Conservation (phyloP, 2,329 filamentous ascomycete genomes). For the Aspergillus sojae region DNA sequence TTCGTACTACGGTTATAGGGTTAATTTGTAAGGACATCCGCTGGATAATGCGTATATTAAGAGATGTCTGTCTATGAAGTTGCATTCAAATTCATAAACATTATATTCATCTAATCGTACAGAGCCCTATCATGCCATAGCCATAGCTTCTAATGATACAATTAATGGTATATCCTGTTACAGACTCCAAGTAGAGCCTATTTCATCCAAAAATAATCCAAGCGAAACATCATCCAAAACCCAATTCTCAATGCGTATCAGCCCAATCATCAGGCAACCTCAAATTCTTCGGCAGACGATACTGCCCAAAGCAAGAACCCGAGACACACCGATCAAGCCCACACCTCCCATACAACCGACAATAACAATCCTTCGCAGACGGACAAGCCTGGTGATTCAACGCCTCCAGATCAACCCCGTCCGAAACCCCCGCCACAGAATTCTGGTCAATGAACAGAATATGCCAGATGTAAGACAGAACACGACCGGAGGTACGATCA, state of each 20-base stretch:
- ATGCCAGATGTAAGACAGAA: constrained; percentile 55
- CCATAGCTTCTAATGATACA: background rate
- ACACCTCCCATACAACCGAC: constrained; percentile 48
- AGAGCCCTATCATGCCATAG: background rate
- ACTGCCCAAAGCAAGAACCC: constrained; percentile 44
- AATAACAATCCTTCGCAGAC: constrained; percentile 47
- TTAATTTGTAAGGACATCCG: accelerated
- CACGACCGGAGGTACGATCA: constrained; percentile 48
- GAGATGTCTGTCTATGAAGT: background rate
- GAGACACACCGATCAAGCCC: constrained; percentile 33
- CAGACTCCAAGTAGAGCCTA: background rate
- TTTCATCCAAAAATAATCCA: too few relatives aligned
- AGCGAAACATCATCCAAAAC: too few relatives aligned
- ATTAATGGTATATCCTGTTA: background rate
- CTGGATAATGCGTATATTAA: too few relatives aligned
- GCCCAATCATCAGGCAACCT: constrained; percentile 41
- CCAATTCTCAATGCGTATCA: constrained; percentile 31
- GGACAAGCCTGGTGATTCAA: constrained; percentile 44
- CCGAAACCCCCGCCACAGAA: background rate
- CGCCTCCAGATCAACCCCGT: constrained; percentile 36
- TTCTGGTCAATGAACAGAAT: constrained; percentile 46
- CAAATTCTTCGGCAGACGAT: constrained; percentile 40
- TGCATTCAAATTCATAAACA: background rate
- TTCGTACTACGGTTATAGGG: too few relatives aligned
- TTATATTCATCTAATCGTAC: background rate